Conservation (phyloP, 2,329 filamentous ascomycete species). For the Phoma herbarum region DNA sequence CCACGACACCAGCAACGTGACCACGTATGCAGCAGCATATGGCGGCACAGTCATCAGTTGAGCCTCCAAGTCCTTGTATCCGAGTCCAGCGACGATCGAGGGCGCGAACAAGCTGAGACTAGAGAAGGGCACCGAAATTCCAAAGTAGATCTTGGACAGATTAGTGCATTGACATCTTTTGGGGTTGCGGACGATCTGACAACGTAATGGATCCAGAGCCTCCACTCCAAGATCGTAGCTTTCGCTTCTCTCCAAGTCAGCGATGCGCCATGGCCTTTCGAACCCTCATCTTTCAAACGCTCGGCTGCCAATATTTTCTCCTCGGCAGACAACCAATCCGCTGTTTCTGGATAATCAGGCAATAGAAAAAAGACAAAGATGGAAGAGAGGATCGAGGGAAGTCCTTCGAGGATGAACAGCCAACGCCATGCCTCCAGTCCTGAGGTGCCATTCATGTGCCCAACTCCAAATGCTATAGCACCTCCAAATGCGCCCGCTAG, state of each 20-base stretch:
- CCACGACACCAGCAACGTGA: not conserved
- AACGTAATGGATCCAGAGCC: not conserved
- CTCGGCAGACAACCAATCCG: not conserved
- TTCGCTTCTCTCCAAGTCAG: not conserved
- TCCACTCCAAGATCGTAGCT: not conserved
- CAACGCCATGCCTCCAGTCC: not conserved
- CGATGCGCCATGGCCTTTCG: not conserved
- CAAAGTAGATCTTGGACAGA: not conserved
- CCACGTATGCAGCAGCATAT: not conserved
- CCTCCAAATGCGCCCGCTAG: not conserved
- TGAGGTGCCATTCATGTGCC: not conserved
- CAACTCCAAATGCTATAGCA: not conserved
- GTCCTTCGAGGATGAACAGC: not conserved
- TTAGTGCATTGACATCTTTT: not conserved
- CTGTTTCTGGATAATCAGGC: not conserved
- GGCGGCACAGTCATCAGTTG: not conserved
- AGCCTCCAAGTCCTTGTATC: not conserved
- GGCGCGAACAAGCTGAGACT: not conserved
- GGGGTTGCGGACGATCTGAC: not conserved
- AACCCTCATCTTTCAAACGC: not conserved
- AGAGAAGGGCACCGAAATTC: not conserved
- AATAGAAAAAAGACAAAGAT: not conserved
- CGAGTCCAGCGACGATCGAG: not conserved
- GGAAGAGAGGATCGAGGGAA: not conserved
- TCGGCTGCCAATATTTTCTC: not conserved